A percentile compares a stretch with the other conserved stretches of the same genome.
Conservation (phyloP, 768 basidiomycete genomes). For the Jaapia argillacea region DNA sequence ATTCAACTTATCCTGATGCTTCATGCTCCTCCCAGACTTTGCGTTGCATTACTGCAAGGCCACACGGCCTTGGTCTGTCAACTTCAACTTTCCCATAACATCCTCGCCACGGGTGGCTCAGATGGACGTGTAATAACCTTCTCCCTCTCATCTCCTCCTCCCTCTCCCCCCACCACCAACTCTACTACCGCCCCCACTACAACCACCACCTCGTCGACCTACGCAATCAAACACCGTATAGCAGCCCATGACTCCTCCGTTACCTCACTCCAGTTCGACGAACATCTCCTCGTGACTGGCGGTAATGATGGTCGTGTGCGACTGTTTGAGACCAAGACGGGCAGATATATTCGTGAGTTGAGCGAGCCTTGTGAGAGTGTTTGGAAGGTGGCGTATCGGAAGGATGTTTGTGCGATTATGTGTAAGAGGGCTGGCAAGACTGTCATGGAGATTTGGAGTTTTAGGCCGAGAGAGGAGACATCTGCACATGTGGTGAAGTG, state of each 20-base stretch:
- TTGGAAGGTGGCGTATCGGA: conserved; percentile 77
- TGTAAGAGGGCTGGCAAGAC: conserved; percentile 76
- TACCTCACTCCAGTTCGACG: conserved; percentile 82
- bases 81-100: conserved; percentile 61
- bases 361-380: conserved; percentile 70
- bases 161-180: conserved; percentile 18
- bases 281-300: conserved; percentile 70
- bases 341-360: conserved; percentile 65
- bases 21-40: conserved; percentile 37
- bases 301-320: conserved; percentile 82
- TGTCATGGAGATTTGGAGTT: conserved; percentile 81
- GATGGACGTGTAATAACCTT: conserved; percentile 82
- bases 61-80: conserved; percentile 92
- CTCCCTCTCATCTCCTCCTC: conserved; percentile 33
- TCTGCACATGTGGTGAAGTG: too few relatives aligned
- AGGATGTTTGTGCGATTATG: conserved; percentile 69
- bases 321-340: conserved; percentile 59
- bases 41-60: conserved; percentile 77
- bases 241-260: conserved; percentile 86
- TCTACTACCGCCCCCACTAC: conserved; percentile 9
- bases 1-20: too few relatives aligned
- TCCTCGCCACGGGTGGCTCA: conserved; percentile 78
- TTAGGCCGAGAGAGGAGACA: conserved; percentile 45
- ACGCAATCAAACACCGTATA: conserved; percentile 47
- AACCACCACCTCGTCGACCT: conserved; percentile 18